Evolutionary conservation across 208 protist genomes (phyloP), one percentile per base, ranked within the genome.

Genomic region (Leishmania braziliensis): DNA sequence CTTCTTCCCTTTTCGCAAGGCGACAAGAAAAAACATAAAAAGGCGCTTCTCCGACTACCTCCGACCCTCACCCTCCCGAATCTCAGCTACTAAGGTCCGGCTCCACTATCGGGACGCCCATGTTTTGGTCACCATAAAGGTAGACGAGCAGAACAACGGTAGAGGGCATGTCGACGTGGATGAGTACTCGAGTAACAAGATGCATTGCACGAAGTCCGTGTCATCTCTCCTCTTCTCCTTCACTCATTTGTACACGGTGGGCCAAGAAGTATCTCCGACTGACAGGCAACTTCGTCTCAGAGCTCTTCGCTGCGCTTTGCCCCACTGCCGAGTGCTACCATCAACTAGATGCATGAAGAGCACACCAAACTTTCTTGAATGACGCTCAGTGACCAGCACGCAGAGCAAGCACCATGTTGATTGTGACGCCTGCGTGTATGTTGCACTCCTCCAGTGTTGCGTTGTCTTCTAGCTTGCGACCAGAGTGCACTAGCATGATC

Each of bases 341-440:
- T 29, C 39, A 3, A 39, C 5, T 14, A 68, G 4, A 10, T 5
- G 29, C 5, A 51, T 14, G 20, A 46, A 48, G 39, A n/a, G 33
- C 68, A 50, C 33, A 16, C 26, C 9, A 12, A 46, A 46, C 9
- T 39, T 68, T 68, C 29, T 12, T 68, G 12, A 39, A 51, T 68
- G 26, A 66, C 2, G 58, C 8, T 81, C 69, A 78, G 56, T 58
- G 73, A 5, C 86, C 85, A 2, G 94, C 95, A 71, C 93, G 87
- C 5, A 98, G 85, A 58, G 92, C 84, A 12, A 97, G 80, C 39
- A 97, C 92, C 89, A 97, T 92, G 78, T 92, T 90, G 50, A 98
- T 84, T 5, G 89, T 92, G 5, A 85, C 85, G 73, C 91, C 94
- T 0, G 93, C 87, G 39, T 89, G 77, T 39, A 98, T 93, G n/a